These are phyloP conservation scores for Suillus alpinus DNA, from an alignment of 768 basidiomycete species.

Conservation along the genomic window DNA sequence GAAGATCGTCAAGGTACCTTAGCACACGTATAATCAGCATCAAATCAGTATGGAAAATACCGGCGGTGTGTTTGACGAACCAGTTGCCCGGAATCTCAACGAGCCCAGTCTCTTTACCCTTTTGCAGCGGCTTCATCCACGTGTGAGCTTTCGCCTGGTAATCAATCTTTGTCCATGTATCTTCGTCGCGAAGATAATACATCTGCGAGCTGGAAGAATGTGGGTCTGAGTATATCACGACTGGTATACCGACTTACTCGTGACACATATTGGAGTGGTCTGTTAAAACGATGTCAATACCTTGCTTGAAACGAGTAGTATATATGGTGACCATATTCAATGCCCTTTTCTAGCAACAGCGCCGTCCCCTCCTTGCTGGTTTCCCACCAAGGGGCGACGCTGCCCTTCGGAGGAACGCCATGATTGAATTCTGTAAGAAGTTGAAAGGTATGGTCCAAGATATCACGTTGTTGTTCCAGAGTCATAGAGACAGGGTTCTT, in stretches of 20 bases:
- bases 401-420: conserved; percentile 56
- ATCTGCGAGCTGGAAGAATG: conserved; percentile 46
- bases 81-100: conserved; percentile 70
- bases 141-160: conserved; percentile 52
- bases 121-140: conserved; percentile 74
- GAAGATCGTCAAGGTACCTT: conserved; percentile 73
- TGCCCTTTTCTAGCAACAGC: conserved; percentile 66
- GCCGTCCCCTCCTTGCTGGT: conserved; percentile 63
- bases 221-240: neutral
- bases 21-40: neutral
- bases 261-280: conserved; percentile 61
- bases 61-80: conserved; percentile 29
- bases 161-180: conserved; percentile 73
- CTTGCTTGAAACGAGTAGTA: conserved; percentile 8
- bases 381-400: conserved; percentile 82
- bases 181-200: conserved; percentile 65
- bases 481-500: conserved; percentile 62
- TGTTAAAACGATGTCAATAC: conserved; percentile 18
- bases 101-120: conserved; percentile 62
- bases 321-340: conserved; percentile 57
- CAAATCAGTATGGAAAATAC: neutral
- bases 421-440: conserved; percentile 65
- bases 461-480: conserved; percentile 66
- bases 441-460: conserved; percentile 62
- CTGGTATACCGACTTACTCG: conserved; percentile 32